Percentiles rank a stretch among this genome's conserved stretches.
These are phyloP conservation scores for Globisporangium polare DNA, from an alignment of 352 stramenopile genomes.

Conservation along the genomic window DNA sequence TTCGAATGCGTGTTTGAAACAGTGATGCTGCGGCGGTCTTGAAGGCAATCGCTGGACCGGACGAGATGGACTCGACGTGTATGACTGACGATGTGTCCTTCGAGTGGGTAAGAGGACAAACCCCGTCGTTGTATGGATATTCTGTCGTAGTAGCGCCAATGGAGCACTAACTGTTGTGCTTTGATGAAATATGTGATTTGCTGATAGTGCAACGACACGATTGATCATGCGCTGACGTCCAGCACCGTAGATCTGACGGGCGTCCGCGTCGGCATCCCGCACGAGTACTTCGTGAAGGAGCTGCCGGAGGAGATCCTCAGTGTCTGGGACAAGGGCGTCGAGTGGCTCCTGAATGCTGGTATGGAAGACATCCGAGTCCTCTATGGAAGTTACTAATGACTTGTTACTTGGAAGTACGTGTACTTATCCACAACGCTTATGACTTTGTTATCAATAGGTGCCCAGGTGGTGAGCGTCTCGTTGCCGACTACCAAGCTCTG, in stretches of 20 bases:
- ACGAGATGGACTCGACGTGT: conserved; percentile 83
- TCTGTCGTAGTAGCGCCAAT: not conserved
- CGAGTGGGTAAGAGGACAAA: conserved; percentile 52
- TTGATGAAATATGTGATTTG: not conserved
- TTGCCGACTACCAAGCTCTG: conserved; percentile 82
- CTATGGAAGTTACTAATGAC: too few species aligned
- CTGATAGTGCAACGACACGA: conserved; percentile 33
- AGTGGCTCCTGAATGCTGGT: conserved; percentile 63
- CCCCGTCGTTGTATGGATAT: not conserved
- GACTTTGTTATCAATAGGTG: conserved; percentile 25
- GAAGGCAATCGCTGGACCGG: conserved; percentile 71
- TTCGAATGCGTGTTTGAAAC: not conserved
- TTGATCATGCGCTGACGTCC: conserved; percentile 22
- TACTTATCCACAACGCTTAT: not conserved
- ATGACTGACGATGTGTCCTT: conserved; percentile 38
- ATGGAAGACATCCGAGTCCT: too few species aligned
- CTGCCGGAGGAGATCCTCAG: conserved; percentile 77
- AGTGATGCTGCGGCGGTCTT: conserved; percentile 81
- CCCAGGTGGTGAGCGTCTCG: conserved; percentile 71
- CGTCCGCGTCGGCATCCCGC: conserved; percentile 90
- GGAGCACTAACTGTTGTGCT: not conserved
- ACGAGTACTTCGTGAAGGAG: conserved; percentile 94
- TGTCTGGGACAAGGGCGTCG: conserved; percentile 80
- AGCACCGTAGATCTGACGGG: conserved; percentile 48
- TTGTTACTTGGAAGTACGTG: not conserved